Percentiles rank a stretch among this genome's conserved stretches.
Conservation (phyloP, 306 rosid species). For the Malus domestica region ASM211411v1 NC_041805.1:27069501-27070000, state of each 20-base stretch:
- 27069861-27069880: background rate
- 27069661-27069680: slow-evolving; percentile 35
- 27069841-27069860: background rate
- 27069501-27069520: too few relatives aligned
- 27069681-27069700: slow-evolving; percentile 17
- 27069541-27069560: too few relatives aligned
- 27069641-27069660: slow-evolving; percentile 48
- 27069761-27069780: slow-evolving; percentile 14
- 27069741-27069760: slow-evolving; percentile 25
- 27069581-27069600: too few relatives aligned
- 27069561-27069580: too few relatives aligned
- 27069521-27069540: too few relatives aligned
- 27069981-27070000: too few relatives aligned
- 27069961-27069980: too few relatives aligned
- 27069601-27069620: slow-evolving; percentile 16
- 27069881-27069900: background rate
- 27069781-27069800: background rate
- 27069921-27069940: too few relatives aligned
- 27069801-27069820: background rate
- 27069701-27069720: slow-evolving; percentile 37
- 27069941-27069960: too few relatives aligned
- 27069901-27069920: too few relatives aligned
- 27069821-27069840: background rate
- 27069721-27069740: slow-evolving; percentile 27
- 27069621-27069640: slow-evolving; percentile 2